These are phyloP conservation scores for Fusarium sp. DNA, from an alignment of 2,329 filamentous ascomycete genomes.

Conservation along the genomic window DNA sequence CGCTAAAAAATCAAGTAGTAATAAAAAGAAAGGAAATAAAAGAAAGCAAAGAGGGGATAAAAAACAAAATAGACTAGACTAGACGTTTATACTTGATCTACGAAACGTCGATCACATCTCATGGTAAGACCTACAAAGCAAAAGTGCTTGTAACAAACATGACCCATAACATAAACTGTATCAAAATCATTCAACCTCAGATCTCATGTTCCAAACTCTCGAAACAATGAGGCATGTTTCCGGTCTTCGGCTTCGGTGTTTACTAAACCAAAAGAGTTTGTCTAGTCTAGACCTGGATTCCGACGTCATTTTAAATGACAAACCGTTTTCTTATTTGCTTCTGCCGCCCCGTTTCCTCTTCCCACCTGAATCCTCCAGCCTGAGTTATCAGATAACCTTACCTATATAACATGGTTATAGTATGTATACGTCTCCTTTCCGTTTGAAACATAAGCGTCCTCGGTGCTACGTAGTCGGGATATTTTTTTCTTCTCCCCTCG, in stretches of 20 bases:
- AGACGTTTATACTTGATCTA: slow-evolving; percentile 23
- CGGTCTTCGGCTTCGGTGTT: slow-evolving; percentile 6
- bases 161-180: neutral
- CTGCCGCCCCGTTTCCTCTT: slow-evolving; percentile 22
- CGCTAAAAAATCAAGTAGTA: neutral
- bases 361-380: slow-evolving; percentile 14
- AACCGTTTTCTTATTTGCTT: slow-evolving; percentile 13
- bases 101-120: slow-evolving; percentile 22
- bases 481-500: neutral
- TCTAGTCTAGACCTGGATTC: neutral
- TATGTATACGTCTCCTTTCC: neutral
- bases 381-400: slow-evolving; percentile 23
- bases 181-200: neutral
- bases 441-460: slow-evolving; percentile 31
- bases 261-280: slow-evolving; percentile 12
- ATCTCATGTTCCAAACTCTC: neutral
- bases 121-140: neutral
- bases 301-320: slow-evolving; percentile 18
- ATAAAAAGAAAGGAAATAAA: slow-evolving; percentile 1
- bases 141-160: neutral
- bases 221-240: slow-evolving; percentile 11
- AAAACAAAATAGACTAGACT: neutral
- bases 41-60: neutral
- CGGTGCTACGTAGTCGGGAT: slow-evolving; percentile 1
- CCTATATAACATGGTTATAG: slow-evolving; percentile 18